These are phyloP conservation scores for Dothideomycetes sp. DNA, from an alignment of 2,329 filamentous ascomycete species.

Conservation along the genomic window DNA sequence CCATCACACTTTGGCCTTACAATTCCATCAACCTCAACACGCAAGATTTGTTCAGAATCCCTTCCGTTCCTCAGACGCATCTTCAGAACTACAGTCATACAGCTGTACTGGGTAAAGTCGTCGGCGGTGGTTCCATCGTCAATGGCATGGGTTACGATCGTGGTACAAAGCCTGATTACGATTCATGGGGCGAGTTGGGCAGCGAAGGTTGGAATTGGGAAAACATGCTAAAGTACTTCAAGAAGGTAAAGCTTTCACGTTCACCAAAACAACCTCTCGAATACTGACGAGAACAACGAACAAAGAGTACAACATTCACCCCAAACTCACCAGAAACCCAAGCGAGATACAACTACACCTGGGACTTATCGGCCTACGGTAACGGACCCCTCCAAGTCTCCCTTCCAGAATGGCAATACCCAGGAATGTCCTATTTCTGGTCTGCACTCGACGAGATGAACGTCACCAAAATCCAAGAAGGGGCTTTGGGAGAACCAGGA, in stretches of 20 bases:
- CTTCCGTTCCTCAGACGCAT: background rate
- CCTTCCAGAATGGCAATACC: conserved; percentile 19
- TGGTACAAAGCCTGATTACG: conserved; percentile 9
- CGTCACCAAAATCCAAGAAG: conserved; percentile 17
- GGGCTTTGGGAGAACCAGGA: conserved; percentile 23
- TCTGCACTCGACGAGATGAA: conserved; percentile 16
- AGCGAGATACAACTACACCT: conserved; percentile 15
- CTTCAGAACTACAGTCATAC: conserved; percentile 6
- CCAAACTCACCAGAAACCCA: conserved; percentile 14
- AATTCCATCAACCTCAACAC: conserved; percentile 12
- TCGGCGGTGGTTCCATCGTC: conserved; percentile 8
- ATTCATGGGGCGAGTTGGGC: conserved; percentile 8
- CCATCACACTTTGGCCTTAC: conserved; percentile 13
- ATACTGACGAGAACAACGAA: conserved; percentile 19
- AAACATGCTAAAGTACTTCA: conserved; percentile 17
- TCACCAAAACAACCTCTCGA: background rate
- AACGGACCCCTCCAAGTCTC: conserved; percentile 18
- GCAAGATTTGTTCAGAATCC: conserved; percentile 11
- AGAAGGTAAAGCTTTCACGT: conserved; percentile 13
- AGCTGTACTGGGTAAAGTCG: background rate
- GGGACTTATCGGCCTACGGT: conserved; percentile 16
- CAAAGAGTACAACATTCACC: conserved; percentile 20
- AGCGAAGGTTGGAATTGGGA: conserved; percentile 9
- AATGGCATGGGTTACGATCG: conserved; percentile 13
- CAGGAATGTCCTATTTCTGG: conserved; percentile 18